Base-by-base conservation (phyloP, 1,139 yeast species). In the Yamadazyma sp. region DNA sequence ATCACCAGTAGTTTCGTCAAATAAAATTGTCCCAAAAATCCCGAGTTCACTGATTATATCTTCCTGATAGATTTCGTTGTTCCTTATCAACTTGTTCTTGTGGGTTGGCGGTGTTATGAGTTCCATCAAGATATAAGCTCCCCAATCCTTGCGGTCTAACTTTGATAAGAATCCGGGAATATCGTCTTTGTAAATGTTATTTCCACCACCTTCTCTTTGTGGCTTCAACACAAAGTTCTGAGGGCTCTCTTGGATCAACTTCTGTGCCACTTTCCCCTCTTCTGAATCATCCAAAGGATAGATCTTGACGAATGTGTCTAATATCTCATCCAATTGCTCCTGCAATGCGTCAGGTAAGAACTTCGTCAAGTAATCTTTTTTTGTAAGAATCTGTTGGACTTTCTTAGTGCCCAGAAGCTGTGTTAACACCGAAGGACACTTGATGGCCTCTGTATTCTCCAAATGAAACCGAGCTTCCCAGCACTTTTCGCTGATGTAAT, bases 171-270 rank as follows among this genome's bases (percentile, higher is more conserved):
- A 91, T 0, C 46, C 66, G 2, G 97, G 96, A 41, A 92, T 92
- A 50, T 87, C 84, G 34, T 78, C 77, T 53, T 87, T 87, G 65
- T 92, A 92, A 39, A 92, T 76, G 58, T 92, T 92, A 62, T 92
- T 89, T 17, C 98, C 98, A 17, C 85, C 84, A 28, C 98, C 98
- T 69, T 92, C 98, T 67, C 98, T 79, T 63, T 94, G 98, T 3
- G 98, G 98, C 58, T 92, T 92, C 53, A 92, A 72, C 1, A 92
- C 98, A 59, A 71, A 92, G 26, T 74, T 73, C 43, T 77, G 77
- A 0, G 97, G 92, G 1, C 15, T 25, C 10, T 64, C 48, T 45
- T 79, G 79, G 37, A 83, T 38, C 16, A 87, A 62, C 44, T 75
- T 66, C 45, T 78, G 79, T 4, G 95, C 97, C 31, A 56, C 43